Evolutionary conservation across 176 grass and related monocot species (phyloP).

Genomic region (Musa schizocarpa): DNA sequence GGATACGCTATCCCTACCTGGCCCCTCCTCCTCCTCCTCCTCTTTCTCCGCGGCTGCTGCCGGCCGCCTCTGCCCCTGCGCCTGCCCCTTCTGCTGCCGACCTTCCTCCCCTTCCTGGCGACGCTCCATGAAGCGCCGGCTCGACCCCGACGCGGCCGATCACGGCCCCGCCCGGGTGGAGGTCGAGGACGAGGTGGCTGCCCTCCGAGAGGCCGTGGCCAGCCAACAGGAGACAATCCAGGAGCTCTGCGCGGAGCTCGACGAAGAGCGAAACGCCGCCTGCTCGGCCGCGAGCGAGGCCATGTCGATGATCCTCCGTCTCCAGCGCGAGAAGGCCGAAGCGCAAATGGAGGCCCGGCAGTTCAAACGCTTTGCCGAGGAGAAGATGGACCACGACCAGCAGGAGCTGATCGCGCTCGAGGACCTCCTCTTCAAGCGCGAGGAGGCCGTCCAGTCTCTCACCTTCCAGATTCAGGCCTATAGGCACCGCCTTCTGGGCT

Average conservation of each 20-base stretch:
- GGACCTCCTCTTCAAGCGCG: conserved; percentile 46
- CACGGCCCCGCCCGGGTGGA: conserved; percentile 36
- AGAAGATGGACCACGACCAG: conserved; percentile 84
- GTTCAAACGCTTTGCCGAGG: conserved; percentile 88
- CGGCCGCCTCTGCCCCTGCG: conserved; percentile 19
- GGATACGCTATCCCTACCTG: neutral
- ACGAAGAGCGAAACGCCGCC: conserved; percentile 77
- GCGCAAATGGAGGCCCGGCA: conserved; percentile 91
- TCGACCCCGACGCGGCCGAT: conserved; percentile 13
- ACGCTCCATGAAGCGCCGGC: conserved; percentile 75
- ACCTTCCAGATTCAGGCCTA: conserved; percentile 47
- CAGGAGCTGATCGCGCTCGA: conserved; percentile 51
- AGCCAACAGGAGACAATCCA: conserved; percentile 44
- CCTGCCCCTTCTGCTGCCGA: conserved; percentile 41
- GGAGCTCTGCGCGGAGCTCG: conserved; percentile 59
- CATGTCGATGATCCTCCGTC: conserved; percentile 96
- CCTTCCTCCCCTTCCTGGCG: conserved; percentile 35
- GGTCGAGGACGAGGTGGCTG: conserved; percentile 40
- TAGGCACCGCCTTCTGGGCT: conserved; percentile 33
- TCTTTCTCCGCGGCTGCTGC: neutral
- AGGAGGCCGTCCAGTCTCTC: conserved; percentile 30
- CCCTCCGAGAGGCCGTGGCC: conserved; percentile 49
- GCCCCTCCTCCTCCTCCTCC: conserved; percentile 12
- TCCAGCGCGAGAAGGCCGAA: conserved; percentile 90
- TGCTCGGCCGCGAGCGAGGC: conserved; percentile 80